Base-by-base conservation (phyloP, 768 basidiomycete species). In the Rhodosporidiobolus odoratus region DNA sequence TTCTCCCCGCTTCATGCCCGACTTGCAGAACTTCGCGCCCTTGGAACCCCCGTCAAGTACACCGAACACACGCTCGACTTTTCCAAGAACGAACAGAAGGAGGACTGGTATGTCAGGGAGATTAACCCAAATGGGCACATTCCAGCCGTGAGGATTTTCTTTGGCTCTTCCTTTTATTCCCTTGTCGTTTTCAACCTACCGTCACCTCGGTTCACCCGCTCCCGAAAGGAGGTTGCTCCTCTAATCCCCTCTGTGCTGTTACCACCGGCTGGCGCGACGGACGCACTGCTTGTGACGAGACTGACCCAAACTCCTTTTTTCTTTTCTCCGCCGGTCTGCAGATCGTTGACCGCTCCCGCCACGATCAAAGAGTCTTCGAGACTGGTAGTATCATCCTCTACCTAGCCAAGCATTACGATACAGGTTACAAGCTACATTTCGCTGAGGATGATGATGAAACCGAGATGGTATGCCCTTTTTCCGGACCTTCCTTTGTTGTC, bases 391-490 rank as follows among this genome's bases (percentile, higher is more conserved):
- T 95, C 70, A 79, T 93, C 61, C 79, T 92, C 21, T 93, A 83
- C 77, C 85, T 95, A 61, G 83, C 83, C 30, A 87, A 90, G 77
- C 85, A 88, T 77, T 92, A 89, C 76, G 92, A 95, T 80, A 86
- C 83, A 74, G 85, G 89, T n/a, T 80, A 83, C 78, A 83, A 85
- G 74, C 76, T 84, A 3, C 70, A 72, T 53, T 72, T 72, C 41
- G 41, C 53, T 19, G 47, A 59, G 19, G 37, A 65, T n/a, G 54
- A 30, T 6, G 58, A 61, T 32, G 66, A 72, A 41, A 65, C 71
- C 10, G 71, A 72, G 47, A 60, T 72, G 65, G 64, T 50, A n/a
- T 70, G 47, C 10, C 56, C 30, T 3, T 34, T 34, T 35, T 17
- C 43, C 17, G 13, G 40, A 16, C 34, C 13, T 30, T 4, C 16